phyloP scores from a whole-genome alignment of 768 basidiomycete genomes.

The Mycena rebaudengoi region DNA sequence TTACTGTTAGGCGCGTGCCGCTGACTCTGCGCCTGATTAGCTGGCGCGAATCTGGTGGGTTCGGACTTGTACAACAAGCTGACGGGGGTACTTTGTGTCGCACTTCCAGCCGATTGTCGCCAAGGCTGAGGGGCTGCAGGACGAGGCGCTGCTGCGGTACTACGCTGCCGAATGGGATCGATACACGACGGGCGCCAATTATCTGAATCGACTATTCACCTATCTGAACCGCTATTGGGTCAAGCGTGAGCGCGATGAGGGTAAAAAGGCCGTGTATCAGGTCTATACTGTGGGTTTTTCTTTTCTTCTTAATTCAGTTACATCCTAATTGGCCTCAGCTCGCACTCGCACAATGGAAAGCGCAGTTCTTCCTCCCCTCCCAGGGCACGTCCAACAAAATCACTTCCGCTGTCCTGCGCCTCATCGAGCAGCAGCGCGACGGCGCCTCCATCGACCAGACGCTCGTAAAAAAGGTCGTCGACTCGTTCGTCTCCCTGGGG shows the following conservation, averaged over 20 bases:
- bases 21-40: too few species aligned
- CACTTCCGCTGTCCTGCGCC: slow-evolving; percentile 84
- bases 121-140: slow-evolving; percentile 80
- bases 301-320: not conserved
- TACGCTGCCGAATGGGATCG: slow-evolving; percentile 95
- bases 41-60: slow-evolving; percentile 93
- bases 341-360: slow-evolving; percentile 95
- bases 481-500: slow-evolving; percentile 94
- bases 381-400: slow-evolving; percentile 85
- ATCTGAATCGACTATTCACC: slow-evolving; percentile 96
- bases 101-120: slow-evolving; percentile 77
- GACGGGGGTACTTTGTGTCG: slow-evolving; percentile 84
- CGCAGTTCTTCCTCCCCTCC: slow-evolving; percentile 87
- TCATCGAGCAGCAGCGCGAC: slow-evolving; percentile 93
- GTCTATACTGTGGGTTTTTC: slow-evolving; percentile 89
- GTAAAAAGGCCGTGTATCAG: slow-evolving; percentile 91
- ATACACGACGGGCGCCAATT: slow-evolving; percentile 96
- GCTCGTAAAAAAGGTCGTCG: slow-evolving; percentile 92
- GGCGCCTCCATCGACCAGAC: slow-evolving; percentile 94
- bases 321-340: slow-evolving; percentile 57
- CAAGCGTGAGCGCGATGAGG: slow-evolving; percentile 96
- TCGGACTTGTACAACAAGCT: slow-evolving; percentile 96
- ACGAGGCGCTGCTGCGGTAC: slow-evolving; percentile 88
- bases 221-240: slow-evolving; percentile 99
- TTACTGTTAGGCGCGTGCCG: slow-evolving; percentile 25